These are phyloP conservation scores for Elaphomyces granulatus DNA, from an alignment of 495 filamentous ascomycete species.

Conservation along the genomic window DNA sequence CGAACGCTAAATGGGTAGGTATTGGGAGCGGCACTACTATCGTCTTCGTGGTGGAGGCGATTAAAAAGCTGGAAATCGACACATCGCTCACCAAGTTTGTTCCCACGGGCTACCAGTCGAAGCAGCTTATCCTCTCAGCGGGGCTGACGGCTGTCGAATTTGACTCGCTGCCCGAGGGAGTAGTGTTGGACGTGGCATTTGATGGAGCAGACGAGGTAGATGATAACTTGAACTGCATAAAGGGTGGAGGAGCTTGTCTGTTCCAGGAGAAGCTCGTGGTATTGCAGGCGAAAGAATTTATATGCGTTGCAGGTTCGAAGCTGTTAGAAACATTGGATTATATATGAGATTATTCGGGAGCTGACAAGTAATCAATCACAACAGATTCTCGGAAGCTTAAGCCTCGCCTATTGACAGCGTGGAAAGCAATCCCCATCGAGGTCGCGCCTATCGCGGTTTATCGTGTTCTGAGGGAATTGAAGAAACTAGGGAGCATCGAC, in stretches of 20 bases:
- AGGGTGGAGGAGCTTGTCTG: slow-evolving; percentile 89
- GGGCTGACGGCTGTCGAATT: slow-evolving; percentile 66
- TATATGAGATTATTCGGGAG: no score
- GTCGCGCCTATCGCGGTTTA: slow-evolving; percentile 69
- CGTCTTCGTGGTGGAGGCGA: slow-evolving; percentile 90
- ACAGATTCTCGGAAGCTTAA: slow-evolving; percentile 78
- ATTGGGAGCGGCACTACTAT: slow-evolving; percentile 93
- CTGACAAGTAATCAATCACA: background rate
- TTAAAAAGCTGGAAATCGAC: slow-evolving; percentile 51
- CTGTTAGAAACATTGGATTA: no score
- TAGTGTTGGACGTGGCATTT: slow-evolving; percentile 66
- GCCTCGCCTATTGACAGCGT: slow-evolving; percentile 57
- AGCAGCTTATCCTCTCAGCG: slow-evolving; percentile 62
- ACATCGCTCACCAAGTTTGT: slow-evolving; percentile 61
- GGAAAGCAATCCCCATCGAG: slow-evolving; percentile 83
- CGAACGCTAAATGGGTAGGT: slow-evolving; percentile 59
- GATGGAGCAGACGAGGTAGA: slow-evolving; percentile 97
- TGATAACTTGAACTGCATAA: slow-evolving; percentile 88
- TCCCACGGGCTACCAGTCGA: slow-evolving; percentile 83
- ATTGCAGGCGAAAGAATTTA: slow-evolving; percentile 67
- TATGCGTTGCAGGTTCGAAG: slow-evolving; percentile 71
- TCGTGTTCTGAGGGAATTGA: slow-evolving; percentile 52
- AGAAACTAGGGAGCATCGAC: slow-evolving; percentile 50
- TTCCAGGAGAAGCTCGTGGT: slow-evolving; percentile 98
- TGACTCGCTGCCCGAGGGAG: slow-evolving; percentile 47